phyloP scores from a whole-genome alignment of 2,329 filamentous ascomycete species.

The Cytospora chrysosperma region DNA sequence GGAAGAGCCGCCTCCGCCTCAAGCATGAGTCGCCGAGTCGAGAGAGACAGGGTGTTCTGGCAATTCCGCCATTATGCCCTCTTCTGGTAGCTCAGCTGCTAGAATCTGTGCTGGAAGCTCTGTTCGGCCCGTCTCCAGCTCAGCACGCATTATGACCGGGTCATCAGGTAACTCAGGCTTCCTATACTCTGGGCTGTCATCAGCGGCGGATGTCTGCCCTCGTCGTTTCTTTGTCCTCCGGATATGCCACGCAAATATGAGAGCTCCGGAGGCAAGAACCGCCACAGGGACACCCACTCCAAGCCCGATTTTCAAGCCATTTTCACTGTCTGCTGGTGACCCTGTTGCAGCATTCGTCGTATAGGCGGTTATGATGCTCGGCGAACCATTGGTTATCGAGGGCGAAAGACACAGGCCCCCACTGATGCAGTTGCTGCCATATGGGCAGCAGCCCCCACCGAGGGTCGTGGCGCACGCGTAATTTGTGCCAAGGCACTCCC shows the following conservation, averaged over 20 bases:
- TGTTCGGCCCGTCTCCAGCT: background rate
- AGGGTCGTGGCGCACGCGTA: background rate
- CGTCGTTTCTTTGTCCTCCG: background rate
- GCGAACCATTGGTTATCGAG: too few species aligned
- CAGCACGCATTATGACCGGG: background rate
- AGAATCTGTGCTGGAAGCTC: conserved; percentile 4
- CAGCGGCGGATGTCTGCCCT: background rate
- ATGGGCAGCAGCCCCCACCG: background rate
- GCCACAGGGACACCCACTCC: background rate
- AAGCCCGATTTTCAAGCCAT: conserved; percentile 1
- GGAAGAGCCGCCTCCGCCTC: too few species aligned
- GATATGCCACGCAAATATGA: background rate
- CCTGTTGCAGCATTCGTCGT: background rate
- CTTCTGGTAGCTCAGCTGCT: background rate
- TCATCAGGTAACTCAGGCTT: background rate
- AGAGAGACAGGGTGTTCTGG: background rate
- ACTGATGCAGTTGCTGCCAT: background rate
- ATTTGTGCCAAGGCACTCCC: background rate
- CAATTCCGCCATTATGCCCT: background rate
- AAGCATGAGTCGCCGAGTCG: background rate
- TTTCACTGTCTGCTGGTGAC: background rate
- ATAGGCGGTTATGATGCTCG: background rate
- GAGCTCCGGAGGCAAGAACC: background rate
- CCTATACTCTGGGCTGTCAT: background rate
- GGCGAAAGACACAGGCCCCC: too few species aligned